Evolutionary conservation across 306 rosid genomes (phyloP).

Genomic region (Quercus parvula): DNA sequence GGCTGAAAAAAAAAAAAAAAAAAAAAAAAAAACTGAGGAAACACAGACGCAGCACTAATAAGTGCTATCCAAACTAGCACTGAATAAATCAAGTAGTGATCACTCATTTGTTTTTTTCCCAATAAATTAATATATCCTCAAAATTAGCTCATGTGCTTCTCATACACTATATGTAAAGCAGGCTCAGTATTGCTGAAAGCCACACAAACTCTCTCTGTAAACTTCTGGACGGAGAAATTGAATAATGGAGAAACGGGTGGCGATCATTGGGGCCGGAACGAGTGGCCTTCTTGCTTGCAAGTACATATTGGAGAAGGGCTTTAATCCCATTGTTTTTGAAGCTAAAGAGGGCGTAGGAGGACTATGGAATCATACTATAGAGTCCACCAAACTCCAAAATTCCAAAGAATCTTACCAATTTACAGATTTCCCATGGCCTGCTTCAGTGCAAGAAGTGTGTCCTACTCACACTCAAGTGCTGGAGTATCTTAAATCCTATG

Average conservation of each 20-base stretch:
- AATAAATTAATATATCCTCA: no score
- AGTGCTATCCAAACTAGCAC: no score
- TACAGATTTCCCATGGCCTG: constrained; percentile 56
- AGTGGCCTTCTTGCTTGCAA: constrained; percentile 54
- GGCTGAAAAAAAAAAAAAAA: no score
- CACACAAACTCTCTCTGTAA: background rate
- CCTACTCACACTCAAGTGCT: constrained; percentile 37
- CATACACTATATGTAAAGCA: background rate
- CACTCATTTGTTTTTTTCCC: no score
- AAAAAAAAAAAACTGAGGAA: no score
- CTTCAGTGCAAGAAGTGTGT: constrained; percentile 24
- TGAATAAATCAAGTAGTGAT: no score
- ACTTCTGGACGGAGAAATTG: background rate
- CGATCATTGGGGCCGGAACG: constrained; percentile 51
- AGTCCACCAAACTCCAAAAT: constrained; percentile 50
- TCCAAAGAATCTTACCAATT: constrained; percentile 18
- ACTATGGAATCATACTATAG: constrained; percentile 38
- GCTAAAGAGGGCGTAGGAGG: constrained; percentile 51
- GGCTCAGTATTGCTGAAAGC: background rate
- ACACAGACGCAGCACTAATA: no score
- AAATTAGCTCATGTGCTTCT: no score
- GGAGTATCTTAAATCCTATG: constrained; percentile 41
- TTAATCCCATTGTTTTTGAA: constrained; percentile 47
- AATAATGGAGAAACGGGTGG: constrained; percentile 40
- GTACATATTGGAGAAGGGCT: constrained; percentile 30